Evolutionary conservation across 2,329 filamentous ascomycete genomes (phyloP).

Genomic region (Chaetothyriales sp.): DNA sequence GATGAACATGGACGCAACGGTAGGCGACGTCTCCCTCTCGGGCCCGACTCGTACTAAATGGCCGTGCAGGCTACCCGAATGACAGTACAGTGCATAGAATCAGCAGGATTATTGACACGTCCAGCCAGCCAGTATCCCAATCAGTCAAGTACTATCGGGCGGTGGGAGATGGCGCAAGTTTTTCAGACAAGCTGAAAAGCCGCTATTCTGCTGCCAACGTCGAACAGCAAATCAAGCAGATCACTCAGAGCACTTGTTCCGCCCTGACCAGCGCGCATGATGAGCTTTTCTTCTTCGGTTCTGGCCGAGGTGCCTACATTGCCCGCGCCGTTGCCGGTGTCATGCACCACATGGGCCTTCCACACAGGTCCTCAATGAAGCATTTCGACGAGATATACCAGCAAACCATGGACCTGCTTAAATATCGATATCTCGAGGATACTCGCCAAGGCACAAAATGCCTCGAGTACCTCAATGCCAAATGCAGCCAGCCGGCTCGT

Average conservation of each 20-base stretch:
- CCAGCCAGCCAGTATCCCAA: conserved; percentile 9
- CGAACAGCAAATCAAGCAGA: conserved; percentile 15
- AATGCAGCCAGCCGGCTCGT: conserved; percentile 18
- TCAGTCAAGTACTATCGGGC: conserved; percentile 13
- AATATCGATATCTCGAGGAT: conserved; percentile 14
- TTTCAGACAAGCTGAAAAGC: conserved; percentile 10
- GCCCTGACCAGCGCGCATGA: conserved; percentile 18
- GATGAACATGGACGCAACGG: neutral
- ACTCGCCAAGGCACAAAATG: conserved; percentile 11
- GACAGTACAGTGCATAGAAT: conserved; percentile 12
- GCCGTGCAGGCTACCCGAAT: conserved; percentile 4
- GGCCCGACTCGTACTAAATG: neutral
- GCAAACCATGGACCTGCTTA: conserved; percentile 16
- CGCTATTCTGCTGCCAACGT: conserved; percentile 1
- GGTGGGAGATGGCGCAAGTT: conserved; percentile 6
- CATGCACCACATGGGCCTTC: conserved; percentile 24
- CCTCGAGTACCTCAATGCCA: conserved; percentile 9
- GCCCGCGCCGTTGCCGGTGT: conserved; percentile 29
- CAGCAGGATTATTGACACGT: conserved; percentile 7
- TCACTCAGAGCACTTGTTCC: conserved; percentile 10
- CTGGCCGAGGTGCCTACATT: conserved; percentile 29
- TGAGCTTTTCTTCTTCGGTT: conserved; percentile 30
- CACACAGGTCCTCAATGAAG: conserved; percentile 1
- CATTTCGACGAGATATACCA: conserved; percentile 21
- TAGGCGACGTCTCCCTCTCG: neutral